Conservation (phyloP, 352 stramenopile species). For the Lagenidium giganteum region DNA sequence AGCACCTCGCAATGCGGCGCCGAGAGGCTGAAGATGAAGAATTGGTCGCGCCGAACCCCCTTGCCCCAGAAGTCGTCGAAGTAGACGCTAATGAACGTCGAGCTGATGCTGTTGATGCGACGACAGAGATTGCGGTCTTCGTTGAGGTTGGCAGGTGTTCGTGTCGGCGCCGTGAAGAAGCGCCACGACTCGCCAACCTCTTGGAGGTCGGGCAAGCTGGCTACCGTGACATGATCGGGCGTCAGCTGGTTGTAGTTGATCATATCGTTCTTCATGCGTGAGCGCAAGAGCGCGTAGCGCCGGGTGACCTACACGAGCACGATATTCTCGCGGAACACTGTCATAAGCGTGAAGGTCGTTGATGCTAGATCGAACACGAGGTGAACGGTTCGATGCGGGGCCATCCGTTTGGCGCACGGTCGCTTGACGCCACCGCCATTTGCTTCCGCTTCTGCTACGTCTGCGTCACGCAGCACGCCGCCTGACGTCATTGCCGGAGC, state of each 20-base stretch:
- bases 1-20: background rate
- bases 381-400: too few species aligned
- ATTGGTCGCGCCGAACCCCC: background rate
- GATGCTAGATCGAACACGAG: slow-evolving; percentile 14
- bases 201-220: slow-evolving; percentile 23
- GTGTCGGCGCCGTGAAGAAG: slow-evolving; percentile 19
- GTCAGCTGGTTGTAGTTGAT: slow-evolving; percentile 42
- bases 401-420: too few species aligned
- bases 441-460: too few species aligned
- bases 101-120: slow-evolving; percentile 27
- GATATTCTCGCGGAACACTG: slow-evolving; percentile 22
- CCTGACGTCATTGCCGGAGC: too few species aligned
- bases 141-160: slow-evolving; percentile 12
- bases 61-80: slow-evolving; percentile 2
- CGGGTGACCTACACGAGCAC: slow-evolving; percentile 11
- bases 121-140: slow-evolving; percentile 25
- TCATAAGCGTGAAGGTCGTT: slow-evolving; percentile 24
- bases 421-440: too few species aligned
- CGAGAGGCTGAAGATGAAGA: slow-evolving; percentile 1
- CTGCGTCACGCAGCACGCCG: too few species aligned
- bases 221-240: slow-evolving; percentile 25
- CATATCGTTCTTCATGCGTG: slow-evolving; percentile 22
- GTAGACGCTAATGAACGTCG: slow-evolving; percentile 19
- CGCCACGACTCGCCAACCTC: slow-evolving; percentile 20
- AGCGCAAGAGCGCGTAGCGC: slow-evolving; percentile 15